Evolutionary conservation across 768 basidiomycete species (phyloP), one percentile per base, ranked within the genome.

Genomic region (Suillus fuscotomentosus): DNA sequence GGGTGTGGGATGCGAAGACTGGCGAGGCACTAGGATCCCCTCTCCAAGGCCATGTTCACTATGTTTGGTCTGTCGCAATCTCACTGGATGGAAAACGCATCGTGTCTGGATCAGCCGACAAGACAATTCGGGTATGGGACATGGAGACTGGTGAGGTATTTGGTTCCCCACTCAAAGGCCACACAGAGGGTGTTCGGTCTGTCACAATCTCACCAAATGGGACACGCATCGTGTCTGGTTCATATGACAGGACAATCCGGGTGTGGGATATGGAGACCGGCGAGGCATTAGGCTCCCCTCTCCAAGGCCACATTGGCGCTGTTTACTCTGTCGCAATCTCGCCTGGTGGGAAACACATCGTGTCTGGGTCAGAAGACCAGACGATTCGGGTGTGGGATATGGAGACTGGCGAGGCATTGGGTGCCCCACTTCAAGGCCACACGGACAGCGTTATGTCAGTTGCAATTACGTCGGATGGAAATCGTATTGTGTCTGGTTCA

Each of bases 21-120:
- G 39, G 60, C 1, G 68, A 64, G 22, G 64, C 66, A 10, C 45
- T 75, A 64, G 54, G 43, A 56, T 68, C 67, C 1, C 69, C 65
- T 2, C 68, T 67, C 31, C 17, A 4, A 42, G 66, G 59, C 5
- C 66, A 67, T 24, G 17, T 2, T 14, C 3, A 36, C 13, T 3
- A 3, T 17, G 17, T 63, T 27, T 13, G 0, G 6, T 60, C 62
- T 22, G 42, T 63, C 8, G 41, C 55, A n/a, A 43, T 62, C 11
- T 59, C 55, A 2, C 55, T 42, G 3, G 62, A 63, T 14, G 39
- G 55, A 0, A n/a, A 41, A 50, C 10, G 27, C 22, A 56, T 63
- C 6, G 55, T 60, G 11, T 63, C 62, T 39, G 55, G 62, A 24
- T 55, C 42, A 1, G 6, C 7, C 0, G 36, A 55, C 8, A 15